Evolutionary conservation across 805 yeast species (phyloP).

Genomic region (Pichia exigua): DNA sequence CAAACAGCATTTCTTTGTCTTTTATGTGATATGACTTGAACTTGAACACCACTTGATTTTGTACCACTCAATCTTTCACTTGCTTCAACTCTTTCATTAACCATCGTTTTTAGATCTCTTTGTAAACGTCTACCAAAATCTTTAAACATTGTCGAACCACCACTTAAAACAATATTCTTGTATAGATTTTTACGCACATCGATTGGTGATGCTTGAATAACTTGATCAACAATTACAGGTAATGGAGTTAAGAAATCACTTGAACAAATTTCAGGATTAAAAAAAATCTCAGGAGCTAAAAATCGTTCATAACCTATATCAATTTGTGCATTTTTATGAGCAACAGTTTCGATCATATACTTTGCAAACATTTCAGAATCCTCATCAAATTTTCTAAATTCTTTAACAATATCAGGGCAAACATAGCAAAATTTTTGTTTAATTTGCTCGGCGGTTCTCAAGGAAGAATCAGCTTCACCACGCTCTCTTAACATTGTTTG

Average conservation of each 20-base stretch:
- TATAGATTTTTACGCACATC: conserved; percentile 96
- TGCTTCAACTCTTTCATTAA: conserved; percentile 76
- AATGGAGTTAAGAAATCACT: conserved; percentile 93
- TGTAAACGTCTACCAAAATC: conserved; percentile 97
- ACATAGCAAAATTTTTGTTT: conserved; percentile 97
- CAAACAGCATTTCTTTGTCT: conserved; percentile 98
- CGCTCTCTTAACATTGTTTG: conserved; percentile 93
- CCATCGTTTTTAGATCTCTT: conserved; percentile 83
- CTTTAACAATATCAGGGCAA: conserved; percentile 95
- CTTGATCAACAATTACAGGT: conserved; percentile 93
- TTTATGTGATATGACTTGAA: conserved; percentile 93
- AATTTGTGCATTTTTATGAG: conserved; percentile 55
- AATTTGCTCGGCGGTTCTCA: conserved; percentile 93
- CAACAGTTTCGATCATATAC: conserved; percentile 77
- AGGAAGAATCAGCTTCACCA: conserved; percentile 89
- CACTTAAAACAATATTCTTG: conserved; percentile 90
- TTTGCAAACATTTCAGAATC: conserved; percentile 92
- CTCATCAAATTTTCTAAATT: conserved; percentile 88
- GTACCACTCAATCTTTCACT: conserved; percentile 72
- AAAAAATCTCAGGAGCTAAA: conserved; percentile 97
- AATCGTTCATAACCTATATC: conserved; percentile 98
- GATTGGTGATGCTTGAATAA: conserved; percentile 90
- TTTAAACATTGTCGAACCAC: conserved; percentile 98
- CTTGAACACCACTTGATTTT: conserved; percentile 90
- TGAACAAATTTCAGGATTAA: conserved; percentile 95